Evolutionary conservation across 345 rosid genomes (phyloP), one percentile per base, ranked within the genome.

Genomic region (Camelina neglecta): DNA sequence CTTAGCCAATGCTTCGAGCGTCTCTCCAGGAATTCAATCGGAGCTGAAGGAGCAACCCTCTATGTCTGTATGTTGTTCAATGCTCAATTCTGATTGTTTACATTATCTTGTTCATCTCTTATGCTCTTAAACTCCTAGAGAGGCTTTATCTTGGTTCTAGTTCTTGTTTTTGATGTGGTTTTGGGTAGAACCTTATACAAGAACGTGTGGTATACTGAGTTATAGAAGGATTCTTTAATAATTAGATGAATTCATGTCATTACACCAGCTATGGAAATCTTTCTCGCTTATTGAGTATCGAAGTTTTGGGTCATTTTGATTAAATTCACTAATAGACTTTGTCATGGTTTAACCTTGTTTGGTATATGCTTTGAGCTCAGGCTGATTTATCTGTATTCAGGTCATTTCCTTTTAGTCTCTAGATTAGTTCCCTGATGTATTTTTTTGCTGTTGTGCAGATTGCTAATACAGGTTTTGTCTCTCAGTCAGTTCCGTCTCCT

Each of bases 401-500:
- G 26, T 53, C 21, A 20, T 60, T 63, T 74, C 45, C 11, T 50
- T 47, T 56, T 5, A 35, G 54, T 72, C 44, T 56, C 44, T 81
- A 20, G 29, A 31, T 51, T 79, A 39, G 49, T 66, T 90, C 80
- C 81, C 81, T 86, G 82, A 75, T 79, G 29, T 79, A 7, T 58
- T 76, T 73, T n/a, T 31, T 75, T 74, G 20, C 73, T 45, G 51
- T 58, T 83, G 58, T 76, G 29, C 86, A 84, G 80, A 72, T 73
- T 67, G 78, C 63, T 78, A 60, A 72, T 63, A 63, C 64, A 50
- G 80, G 76, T 35, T 71, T 81, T 54, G 61, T 73, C 65, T 85
- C 91, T 65, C 86, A 82, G 68, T 53, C 87, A 50, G 84, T 66
- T 58, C 73, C 83, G 62, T 79, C 77, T 65, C 65, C 84, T 48